Evolutionary conservation across 148 eudicot species (phyloP).

Genomic region (Rheum nobile): DNA sequence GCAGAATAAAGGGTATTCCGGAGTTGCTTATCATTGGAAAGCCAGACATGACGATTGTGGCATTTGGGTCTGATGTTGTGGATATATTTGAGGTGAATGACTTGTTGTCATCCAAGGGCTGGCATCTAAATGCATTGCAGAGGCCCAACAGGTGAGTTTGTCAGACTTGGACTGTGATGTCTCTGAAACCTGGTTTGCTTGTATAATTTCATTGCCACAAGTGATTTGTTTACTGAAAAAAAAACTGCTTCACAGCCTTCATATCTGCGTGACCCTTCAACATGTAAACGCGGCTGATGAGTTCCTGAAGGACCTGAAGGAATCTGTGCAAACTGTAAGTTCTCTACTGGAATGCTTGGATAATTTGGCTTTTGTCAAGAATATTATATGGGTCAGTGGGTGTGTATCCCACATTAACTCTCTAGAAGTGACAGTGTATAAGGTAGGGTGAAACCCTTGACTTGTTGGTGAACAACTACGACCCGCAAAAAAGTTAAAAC

Average conservation of each 20-base stretch:
- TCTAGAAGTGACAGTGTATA: too few species aligned
- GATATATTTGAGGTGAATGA: constrained; percentile 99
- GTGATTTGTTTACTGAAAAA: neutral
- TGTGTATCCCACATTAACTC: too few species aligned
- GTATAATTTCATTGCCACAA: neutral
- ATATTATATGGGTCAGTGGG: too few species aligned
- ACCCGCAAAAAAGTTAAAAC: too few species aligned
- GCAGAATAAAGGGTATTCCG: constrained; percentile 62
- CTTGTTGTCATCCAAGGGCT: constrained; percentile 79
- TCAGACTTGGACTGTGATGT: neutral
- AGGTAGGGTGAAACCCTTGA: neutral
- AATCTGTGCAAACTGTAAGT: constrained; percentile 75
- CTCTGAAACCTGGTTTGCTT: neutral
- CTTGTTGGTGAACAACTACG: neutral
- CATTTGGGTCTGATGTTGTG: constrained; percentile 57
- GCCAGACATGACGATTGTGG: constrained; percentile 97
- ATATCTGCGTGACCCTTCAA: constrained; percentile 93
- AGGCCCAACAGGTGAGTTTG: constrained; percentile 65
- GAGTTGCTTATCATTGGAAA: constrained; percentile 70
- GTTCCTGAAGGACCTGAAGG: constrained; percentile 64
- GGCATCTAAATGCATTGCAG: constrained; percentile 95
- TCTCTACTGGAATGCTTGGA: neutral
- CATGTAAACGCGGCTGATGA: constrained; percentile 63
- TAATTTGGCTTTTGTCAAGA: neutral
- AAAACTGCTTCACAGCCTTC: constrained; percentile 43